Conservation (phyloP, 352 stramenopile species). For the Phytophthora palmivora region DNA sequence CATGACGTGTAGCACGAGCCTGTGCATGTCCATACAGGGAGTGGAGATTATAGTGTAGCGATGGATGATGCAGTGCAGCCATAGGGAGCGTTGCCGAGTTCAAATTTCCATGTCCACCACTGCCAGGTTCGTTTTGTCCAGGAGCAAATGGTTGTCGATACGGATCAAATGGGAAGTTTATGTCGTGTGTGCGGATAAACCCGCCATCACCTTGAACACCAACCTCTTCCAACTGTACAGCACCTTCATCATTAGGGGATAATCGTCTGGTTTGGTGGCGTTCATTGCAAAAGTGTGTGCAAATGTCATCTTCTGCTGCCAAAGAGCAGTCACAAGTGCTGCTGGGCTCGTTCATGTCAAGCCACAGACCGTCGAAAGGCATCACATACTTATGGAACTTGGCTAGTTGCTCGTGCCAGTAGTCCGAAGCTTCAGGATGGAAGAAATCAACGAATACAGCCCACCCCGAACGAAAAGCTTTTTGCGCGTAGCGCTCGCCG, state of each 20-base stretch:
- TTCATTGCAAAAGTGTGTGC: slow-evolving; percentile 27
- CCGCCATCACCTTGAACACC: slow-evolving; percentile 21
- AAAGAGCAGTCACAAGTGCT: slow-evolving; percentile 67
- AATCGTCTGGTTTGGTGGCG: slow-evolving; percentile 1
- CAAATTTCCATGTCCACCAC: slow-evolving; percentile 68
- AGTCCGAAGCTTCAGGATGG: slow-evolving; percentile 71
- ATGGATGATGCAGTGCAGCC: slow-evolving; percentile 66
- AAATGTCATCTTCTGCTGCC: slow-evolving; percentile 47
- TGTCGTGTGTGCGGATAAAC: slow-evolving; percentile 74
- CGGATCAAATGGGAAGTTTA: slow-evolving; percentile 83
- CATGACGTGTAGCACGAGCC: slow-evolving; percentile 53
- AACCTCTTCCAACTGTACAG: slow-evolving; percentile 22
- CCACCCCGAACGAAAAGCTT: slow-evolving; percentile 69
- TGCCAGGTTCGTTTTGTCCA: slow-evolving; percentile 49
- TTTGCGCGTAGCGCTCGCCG: slow-evolving; percentile 70
- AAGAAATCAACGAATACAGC: slow-evolving; percentile 89
- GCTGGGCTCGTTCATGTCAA: slow-evolving; percentile 85
- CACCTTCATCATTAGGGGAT: background rate
- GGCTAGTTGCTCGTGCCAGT: slow-evolving; percentile 72
- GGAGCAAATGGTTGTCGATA: slow-evolving; percentile 82
- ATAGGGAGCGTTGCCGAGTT: slow-evolving; percentile 83
- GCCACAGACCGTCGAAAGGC: slow-evolving; percentile 85
- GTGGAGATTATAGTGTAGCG: slow-evolving; percentile 89
- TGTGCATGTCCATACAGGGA: slow-evolving; percentile 84
- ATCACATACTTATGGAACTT: slow-evolving; percentile 67